These are phyloP conservation scores for Pichia sp. DNA, from an alignment of 1,139 yeast species.

Conservation along the genomic window DNA sequence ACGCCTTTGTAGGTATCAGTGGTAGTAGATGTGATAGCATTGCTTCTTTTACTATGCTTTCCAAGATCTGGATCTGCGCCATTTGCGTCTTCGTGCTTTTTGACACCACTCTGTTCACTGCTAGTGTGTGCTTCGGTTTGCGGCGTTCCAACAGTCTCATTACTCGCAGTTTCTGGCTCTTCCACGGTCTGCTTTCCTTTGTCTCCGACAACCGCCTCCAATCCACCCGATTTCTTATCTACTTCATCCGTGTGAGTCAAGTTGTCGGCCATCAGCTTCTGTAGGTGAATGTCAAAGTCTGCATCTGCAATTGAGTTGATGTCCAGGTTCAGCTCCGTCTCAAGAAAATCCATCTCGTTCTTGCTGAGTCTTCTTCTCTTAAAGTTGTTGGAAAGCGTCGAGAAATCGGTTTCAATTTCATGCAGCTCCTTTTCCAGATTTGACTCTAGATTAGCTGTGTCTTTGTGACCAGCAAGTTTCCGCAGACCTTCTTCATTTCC, in stretches of 20 bases:
- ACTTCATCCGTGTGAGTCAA: background rate
- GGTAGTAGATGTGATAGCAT: background rate
- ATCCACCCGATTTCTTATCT: background rate
- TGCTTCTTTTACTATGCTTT: background rate
- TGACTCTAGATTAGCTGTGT: background rate
- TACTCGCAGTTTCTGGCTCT: background rate
- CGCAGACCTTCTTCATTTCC: background rate
- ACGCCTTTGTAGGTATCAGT: constrained; percentile 32
- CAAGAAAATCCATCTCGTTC: constrained; percentile 24
- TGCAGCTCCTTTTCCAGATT: constrained; percentile 7
- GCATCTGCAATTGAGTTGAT: constrained; percentile 28
- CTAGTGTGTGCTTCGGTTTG: background rate
- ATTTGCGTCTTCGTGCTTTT: background rate
- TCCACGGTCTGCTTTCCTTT: background rate
- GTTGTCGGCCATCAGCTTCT: constrained; percentile 26
- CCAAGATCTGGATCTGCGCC: background rate
- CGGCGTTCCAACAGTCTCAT: background rate
- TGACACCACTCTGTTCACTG: background rate
- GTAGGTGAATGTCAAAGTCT: constrained; percentile 29
- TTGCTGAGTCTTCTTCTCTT: constrained; percentile 9
- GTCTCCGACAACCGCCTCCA: background rate
- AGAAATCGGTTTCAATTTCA: background rate
- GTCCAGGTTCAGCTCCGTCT: constrained; percentile 25
- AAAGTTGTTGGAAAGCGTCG: background rate
- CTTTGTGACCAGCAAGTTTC: background rate